Evolutionary conservation across 306 rosid species (phyloP).

Genomic region (Cucurbita argyrosperma): DNA sequence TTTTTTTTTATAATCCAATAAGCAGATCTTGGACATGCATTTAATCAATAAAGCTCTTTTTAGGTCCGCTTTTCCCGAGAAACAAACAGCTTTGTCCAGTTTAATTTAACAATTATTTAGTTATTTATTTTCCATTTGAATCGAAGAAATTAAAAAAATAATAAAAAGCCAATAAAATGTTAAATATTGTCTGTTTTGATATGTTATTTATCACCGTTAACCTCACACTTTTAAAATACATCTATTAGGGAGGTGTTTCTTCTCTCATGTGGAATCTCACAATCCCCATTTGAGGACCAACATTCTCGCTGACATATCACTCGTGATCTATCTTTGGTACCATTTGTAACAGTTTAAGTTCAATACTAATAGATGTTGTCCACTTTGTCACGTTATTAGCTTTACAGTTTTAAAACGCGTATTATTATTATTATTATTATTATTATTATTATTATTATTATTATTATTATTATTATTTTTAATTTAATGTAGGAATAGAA

Average conservation of each 20-base stretch:
- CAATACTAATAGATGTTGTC: too few species aligned
- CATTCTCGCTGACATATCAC: too few species aligned
- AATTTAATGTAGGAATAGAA: background rate
- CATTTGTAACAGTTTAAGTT: too few species aligned
- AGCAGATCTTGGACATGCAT: background rate
- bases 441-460: background rate
- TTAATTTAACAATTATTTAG: background rate
- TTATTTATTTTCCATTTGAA: background rate
- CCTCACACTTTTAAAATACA: too few species aligned
- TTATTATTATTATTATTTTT: background rate
- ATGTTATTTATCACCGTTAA: too few species aligned
- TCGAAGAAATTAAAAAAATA: background rate
- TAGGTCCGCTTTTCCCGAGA: background rate
- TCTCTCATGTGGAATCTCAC: too few species aligned
- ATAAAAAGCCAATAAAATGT: background rate
- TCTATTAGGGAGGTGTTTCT: too few species aligned
- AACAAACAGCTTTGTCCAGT: slow-evolving; percentile 7
- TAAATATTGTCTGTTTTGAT: too few species aligned
- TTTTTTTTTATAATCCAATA: background rate
- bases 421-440: background rate
- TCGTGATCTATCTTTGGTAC: too few species aligned
- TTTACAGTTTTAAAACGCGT: too few species aligned
- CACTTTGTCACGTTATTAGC: too few species aligned
- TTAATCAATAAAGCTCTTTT: background rate
- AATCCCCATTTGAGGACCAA: too few species aligned